Evolutionary conservation across 2,329 filamentous ascomycete species (phyloP).

Genomic region (Pseudonectria buxi): DNA sequence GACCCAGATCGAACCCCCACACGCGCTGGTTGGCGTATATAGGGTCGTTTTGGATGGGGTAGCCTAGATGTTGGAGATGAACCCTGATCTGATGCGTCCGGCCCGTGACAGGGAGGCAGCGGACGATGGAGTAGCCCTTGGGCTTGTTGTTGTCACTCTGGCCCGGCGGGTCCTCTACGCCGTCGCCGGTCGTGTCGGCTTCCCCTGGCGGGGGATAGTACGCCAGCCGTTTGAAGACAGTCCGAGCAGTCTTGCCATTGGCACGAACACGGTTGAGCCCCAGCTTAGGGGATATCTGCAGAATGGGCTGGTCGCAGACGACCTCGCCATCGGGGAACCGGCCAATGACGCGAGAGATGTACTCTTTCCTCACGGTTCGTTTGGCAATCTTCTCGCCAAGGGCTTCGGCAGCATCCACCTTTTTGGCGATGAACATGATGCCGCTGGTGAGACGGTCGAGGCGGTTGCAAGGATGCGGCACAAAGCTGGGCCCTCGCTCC

Average conservation of each 20-base stretch:
- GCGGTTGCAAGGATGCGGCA: conserved; percentile 74
- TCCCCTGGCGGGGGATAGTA: conserved; percentile 63
- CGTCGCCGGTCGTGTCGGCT: conserved; percentile 18
- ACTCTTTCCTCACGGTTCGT: conserved; percentile 88
- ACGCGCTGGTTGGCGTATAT: conserved; percentile 95
- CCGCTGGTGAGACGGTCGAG: conserved; percentile 90
- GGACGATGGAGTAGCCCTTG: conserved; percentile 87
- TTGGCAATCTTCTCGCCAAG: conserved; percentile 70
- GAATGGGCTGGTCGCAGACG: conserved; percentile 86
- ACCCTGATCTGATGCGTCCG: conserved; percentile 93
- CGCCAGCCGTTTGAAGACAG: conserved; percentile 86
- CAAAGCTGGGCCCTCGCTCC: conserved; percentile 52
- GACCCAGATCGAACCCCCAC: conserved; percentile 76
- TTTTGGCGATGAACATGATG: conserved; percentile 97
- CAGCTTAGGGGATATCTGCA: conserved; percentile 90
- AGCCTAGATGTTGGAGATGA: conserved; percentile 87
- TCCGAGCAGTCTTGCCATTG: conserved; percentile 82
- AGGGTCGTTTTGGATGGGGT: conserved; percentile 94
- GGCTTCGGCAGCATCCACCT: conserved; percentile 67
- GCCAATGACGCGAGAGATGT: conserved; percentile 84
- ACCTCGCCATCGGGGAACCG: conserved; percentile 88
- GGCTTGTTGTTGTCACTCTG: conserved; percentile 40
- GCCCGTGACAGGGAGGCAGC: conserved; percentile 87
- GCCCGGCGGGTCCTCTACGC: conserved; percentile 10
- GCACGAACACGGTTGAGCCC: conserved; percentile 92